Evolutionary conservation across 495 filamentous ascomycete species (phyloP), one percentile per base, ranked within the genome.

Genomic region (Aspergillus baeticus): DNA sequence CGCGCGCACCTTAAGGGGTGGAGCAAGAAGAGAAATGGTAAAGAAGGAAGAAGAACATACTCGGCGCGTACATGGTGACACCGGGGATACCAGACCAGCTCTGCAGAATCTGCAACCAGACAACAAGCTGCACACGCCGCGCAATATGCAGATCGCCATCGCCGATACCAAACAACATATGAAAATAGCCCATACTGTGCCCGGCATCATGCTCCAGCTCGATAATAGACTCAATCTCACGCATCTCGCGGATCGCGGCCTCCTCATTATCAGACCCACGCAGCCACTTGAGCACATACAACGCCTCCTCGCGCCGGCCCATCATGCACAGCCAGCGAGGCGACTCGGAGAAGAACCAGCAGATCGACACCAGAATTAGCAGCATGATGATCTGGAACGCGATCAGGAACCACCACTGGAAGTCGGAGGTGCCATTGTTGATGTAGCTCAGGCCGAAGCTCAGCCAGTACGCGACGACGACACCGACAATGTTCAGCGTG

Each of bases 51-150:
- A n/a, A n/a, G n/a, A n/a, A 23, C 33, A 26, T 22, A 53, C 20
- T 29, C 5, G 37, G 35, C 26, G 49, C 50, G 17, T 53, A 59
- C 15, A 59, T 54, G 7, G 83, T 85, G 43, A 84, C 74, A 41
- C 80, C 81, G 11, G 80, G 80, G 60, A 85, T 84, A 18, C 83
- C 82, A 50, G 78, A 72, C 80, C 80, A 84, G 55, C 82, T 79
- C 53, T 83, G 80, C 59, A 85, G 72, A 36, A 86, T 83, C 64
- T 84, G 78, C 8, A 85, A 70, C 81, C 81, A 85, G 41, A 86
- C 75, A 18, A 82, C 80, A 8, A 84, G 70, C 57, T 84, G 80
- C 14, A 84, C 80, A 36, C 82, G 69, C 1, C 82, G 67, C 6
- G 70, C 82, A 11, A 74, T 82, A n/a, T n/a, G n/a, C n/a, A n/a